A percentile compares a stretch with the other conserved stretches of the same genome.
These are phyloP conservation scores for Flaveria sonorensis DNA, from an alignment of 129 eudicot genomes.

Conservation along the genomic window DNA sequence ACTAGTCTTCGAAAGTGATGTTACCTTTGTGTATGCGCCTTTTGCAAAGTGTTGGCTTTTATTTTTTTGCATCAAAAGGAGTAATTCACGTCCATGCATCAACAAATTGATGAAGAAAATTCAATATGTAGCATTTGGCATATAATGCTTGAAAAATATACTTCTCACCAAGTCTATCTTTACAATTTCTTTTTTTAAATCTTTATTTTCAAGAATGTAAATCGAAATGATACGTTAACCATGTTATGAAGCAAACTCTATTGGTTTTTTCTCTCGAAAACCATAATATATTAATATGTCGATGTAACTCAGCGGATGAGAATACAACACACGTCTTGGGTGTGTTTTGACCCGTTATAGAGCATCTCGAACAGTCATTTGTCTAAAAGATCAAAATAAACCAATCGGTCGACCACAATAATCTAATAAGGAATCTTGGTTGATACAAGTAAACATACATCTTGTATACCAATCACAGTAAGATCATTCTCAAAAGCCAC, in stretches of 20 bases:
- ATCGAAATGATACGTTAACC: background rate
- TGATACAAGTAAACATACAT: background rate
- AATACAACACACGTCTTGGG: background rate
- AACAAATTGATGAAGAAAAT: slow-evolving; percentile 27
- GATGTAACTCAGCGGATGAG: background rate
- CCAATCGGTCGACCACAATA: background rate
- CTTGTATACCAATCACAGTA: slow-evolving; percentile 2
- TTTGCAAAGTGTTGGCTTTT: slow-evolving; percentile 49
- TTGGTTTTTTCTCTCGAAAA: background rate
- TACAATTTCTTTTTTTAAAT: background rate
- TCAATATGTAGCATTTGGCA: slow-evolving; percentile 30
- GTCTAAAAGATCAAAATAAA: background rate
- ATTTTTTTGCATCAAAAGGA: slow-evolving; percentile 65
- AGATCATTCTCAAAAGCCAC: slow-evolving; percentile 4
- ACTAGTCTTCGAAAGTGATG: slow-evolving; percentile 51
- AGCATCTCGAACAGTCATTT: background rate
- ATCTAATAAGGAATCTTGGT: slow-evolving; percentile 8
- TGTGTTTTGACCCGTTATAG: background rate
- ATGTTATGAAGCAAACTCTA: background rate
- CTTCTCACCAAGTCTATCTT: background rate
- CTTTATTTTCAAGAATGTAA: slow-evolving; percentile 11
- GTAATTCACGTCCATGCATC: slow-evolving; percentile 41
- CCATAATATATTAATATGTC: background rate
- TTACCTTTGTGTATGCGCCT: slow-evolving; percentile 62
- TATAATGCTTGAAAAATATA: slow-evolving; percentile 32